A percentile compares a stretch with the other conserved stretches of the same genome.
These are phyloP conservation scores for Amauroascus niger DNA, from an alignment of 2,329 filamentous ascomycete genomes.

Conservation along the genomic window DNA sequence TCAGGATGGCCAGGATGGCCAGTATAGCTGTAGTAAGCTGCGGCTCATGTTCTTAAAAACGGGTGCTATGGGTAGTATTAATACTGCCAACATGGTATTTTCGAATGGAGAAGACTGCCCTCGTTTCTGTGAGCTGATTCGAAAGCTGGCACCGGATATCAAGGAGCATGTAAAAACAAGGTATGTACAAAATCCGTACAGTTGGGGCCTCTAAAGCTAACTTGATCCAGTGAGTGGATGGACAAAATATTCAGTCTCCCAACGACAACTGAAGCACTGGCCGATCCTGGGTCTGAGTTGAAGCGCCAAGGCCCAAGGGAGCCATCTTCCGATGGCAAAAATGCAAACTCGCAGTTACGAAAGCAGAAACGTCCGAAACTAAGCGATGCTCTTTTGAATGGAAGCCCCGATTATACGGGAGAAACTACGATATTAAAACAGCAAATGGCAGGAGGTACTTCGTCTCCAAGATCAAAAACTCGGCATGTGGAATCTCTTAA, in stretches of 20 bases:
- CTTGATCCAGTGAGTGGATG: slow-evolving; percentile 26
- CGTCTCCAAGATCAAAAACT: background rate
- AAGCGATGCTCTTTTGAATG: slow-evolving; percentile 12
- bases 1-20: slow-evolving; percentile 17
- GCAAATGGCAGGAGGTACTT: background rate
- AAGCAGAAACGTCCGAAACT: slow-evolving; percentile 16
- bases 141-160: background rate
- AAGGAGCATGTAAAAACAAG: slow-evolving; percentile 1
- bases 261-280: background rate
- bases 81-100: slow-evolving; percentile 10
- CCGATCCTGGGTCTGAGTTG: slow-evolving; percentile 13
- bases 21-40: slow-evolving; percentile 23
- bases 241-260: slow-evolving; percentile 16
- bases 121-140: slow-evolving; percentile 7
- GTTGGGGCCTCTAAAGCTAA: background rate
- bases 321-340: background rate
- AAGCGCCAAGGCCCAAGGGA: slow-evolving; percentile 24
- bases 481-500: background rate
- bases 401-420: background rate
- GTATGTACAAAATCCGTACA: background rate
- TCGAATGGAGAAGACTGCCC: background rate
- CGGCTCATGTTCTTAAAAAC: slow-evolving; percentile 23
- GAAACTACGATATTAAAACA: background rate
- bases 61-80: background rate
- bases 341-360: background rate